A percentile compares a stretch with the other conserved stretches of the same genome.
phyloP scores from a whole-genome alignment of 495 filamentous ascomycete genomes.

The Bacidia gigantensis region DNA sequence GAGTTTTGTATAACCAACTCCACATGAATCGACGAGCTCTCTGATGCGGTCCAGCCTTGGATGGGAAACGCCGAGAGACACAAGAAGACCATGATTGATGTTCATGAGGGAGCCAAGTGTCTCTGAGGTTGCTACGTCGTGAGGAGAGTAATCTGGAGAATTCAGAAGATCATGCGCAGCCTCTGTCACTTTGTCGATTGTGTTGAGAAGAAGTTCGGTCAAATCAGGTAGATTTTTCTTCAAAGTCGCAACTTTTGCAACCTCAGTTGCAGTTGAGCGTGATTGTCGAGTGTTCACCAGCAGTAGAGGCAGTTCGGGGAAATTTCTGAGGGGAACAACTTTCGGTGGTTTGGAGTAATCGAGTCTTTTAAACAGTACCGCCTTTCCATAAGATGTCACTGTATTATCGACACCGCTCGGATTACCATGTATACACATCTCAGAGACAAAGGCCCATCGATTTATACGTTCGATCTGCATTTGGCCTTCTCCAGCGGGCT shows the following conservation, averaged over 20 bases:
- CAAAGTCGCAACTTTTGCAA: conserved; percentile 69
- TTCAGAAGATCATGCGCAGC: conserved; percentile 60
- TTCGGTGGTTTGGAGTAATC: conserved; percentile 65
- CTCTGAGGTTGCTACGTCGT: conserved; percentile 43
- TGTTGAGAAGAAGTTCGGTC: conserved; percentile 62
- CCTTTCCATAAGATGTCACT: conserved; percentile 83
- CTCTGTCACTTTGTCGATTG: conserved; percentile 67
- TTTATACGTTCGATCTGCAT: conserved; percentile 88
- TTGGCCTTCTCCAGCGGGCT: conserved; percentile 65
- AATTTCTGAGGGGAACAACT: conserved; percentile 66
- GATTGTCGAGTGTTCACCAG: conserved; percentile 75
- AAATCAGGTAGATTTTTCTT: conserved; percentile 55
- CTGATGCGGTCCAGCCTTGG: conserved; percentile 83
- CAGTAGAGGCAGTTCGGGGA: conserved; percentile 80
- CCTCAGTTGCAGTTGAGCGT: conserved; percentile 69
- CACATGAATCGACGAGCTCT: conserved; percentile 75
- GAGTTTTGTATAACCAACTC: conserved; percentile 94
- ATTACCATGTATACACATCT: conserved; percentile 94
- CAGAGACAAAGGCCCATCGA: conserved; percentile 90
- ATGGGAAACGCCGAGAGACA: conserved; percentile 83
- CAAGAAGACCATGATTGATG: conserved; percentile 84
- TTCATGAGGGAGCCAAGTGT: conserved; percentile 74
- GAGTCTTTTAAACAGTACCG: conserved; percentile 71
- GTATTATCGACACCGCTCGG: conserved; percentile 96
- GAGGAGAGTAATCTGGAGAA: conserved; percentile 44